Conservation (phyloP, 352 stramenopile species). For the Globisporangium okanoganense region DNA sequence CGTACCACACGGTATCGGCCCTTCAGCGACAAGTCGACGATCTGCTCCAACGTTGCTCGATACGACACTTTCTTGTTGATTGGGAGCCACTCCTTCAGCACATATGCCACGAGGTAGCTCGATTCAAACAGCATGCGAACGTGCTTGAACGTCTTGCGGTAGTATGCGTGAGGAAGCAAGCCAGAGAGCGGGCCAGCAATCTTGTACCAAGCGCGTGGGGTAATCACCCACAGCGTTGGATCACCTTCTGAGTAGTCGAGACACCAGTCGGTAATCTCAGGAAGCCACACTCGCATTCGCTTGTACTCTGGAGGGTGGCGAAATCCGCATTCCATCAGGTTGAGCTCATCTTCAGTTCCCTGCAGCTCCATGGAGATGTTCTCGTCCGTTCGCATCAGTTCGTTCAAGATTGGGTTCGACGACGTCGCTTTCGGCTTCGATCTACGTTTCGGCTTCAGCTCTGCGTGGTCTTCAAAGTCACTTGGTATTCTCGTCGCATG, state of each 20-base stretch:
- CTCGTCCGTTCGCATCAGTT: constrained; percentile 76
- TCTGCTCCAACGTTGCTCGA: constrained; percentile 76
- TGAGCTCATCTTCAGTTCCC: constrained; percentile 62
- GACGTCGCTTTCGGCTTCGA: constrained; percentile 17
- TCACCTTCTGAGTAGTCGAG: constrained; percentile 85
- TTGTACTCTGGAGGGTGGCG: constrained; percentile 62
- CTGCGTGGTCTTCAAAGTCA: not conserved
- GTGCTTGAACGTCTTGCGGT: constrained; percentile 71
- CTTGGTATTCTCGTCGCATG: not conserved
- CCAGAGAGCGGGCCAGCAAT: constrained; percentile 76
- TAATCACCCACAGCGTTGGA: constrained; percentile 83
- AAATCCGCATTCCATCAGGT: constrained; percentile 78
- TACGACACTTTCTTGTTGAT: constrained; percentile 87
- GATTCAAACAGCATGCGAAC: constrained; percentile 77
- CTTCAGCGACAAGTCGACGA: constrained; percentile 69
- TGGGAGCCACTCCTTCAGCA: constrained; percentile 81
- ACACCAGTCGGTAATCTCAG: constrained; percentile 86
- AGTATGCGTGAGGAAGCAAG: constrained; percentile 64
- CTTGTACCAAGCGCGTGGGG: constrained; percentile 82
- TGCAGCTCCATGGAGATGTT: constrained; percentile 37
- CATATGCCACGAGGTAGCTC: constrained; percentile 80
- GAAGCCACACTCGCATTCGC: constrained; percentile 68
- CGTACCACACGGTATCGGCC: constrained; percentile 74
- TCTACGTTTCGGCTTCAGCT: constrained; percentile 6
- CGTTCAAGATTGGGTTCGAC: constrained; percentile 45